These are phyloP conservation scores for Gossypium longicalyx DNA, from an alignment of 345 rosid species.

Conservation along the genomic window DNA sequence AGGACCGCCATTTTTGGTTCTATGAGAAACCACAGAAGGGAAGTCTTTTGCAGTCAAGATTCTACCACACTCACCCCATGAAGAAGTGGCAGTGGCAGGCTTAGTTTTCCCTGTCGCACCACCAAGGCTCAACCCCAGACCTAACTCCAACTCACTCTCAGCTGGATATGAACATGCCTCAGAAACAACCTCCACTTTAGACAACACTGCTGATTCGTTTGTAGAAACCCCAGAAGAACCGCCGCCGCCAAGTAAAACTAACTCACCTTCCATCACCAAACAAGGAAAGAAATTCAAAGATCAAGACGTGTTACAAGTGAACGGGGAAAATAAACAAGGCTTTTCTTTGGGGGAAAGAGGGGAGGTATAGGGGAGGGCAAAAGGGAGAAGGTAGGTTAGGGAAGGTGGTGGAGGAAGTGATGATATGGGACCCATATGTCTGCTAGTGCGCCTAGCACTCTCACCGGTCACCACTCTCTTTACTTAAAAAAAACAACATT, in stretches of 20 bases:
- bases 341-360: background rate
- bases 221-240: conserved; percentile 28
- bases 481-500: background rate
- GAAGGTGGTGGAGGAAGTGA: conserved; percentile 53
- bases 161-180: conserved; percentile 40
- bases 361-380: conserved; percentile 11
- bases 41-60: conserved; percentile 74
- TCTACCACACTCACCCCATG: conserved; percentile 75
- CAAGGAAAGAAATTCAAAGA: conserved; percentile 16
- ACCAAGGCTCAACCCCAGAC: conserved; percentile 62
- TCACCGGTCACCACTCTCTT: conserved; percentile 18
- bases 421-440: conserved; percentile 52
- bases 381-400: conserved; percentile 7
- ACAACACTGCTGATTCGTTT: conserved; percentile 30
- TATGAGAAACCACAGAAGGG: conserved; percentile 42
- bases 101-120: conserved; percentile 29
- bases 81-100: conserved; percentile 25
- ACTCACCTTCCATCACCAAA: conserved; percentile 34
- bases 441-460: conserved; percentile 79
- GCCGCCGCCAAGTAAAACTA: conserved; percentile 30
- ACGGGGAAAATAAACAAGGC: background rate
- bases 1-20: conserved; percentile 20
- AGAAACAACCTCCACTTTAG: conserved; percentile 33
- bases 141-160: conserved; percentile 63
- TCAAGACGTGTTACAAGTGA: conserved; percentile 27